Base-by-base conservation (phyloP, 2,329 filamentous ascomycete species). In the Iodosphaeria phyllophila region DNA sequence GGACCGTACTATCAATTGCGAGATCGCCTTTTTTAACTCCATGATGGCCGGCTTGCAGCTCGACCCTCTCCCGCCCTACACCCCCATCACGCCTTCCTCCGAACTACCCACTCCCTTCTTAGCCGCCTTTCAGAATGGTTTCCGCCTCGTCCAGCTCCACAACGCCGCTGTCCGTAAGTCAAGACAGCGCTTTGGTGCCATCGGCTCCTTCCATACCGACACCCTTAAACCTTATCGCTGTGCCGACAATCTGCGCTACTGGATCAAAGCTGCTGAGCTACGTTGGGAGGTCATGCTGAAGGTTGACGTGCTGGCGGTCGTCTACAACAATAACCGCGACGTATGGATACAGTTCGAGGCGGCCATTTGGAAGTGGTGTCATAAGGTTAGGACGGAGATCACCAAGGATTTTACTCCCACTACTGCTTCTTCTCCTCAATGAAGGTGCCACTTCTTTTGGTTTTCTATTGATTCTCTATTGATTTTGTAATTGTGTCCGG, bases 201-300 rank as follows among this genome's bases (percentile, higher is more conserved):
- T 98, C 43, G 82, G 80, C 29, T 65, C 66, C 7, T 93, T 76
- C 48, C 89, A 95, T 47, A 74, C 72, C n/a, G 83, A 98, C 47
- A 86, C 89, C 7, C 74, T 71, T 31, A 95, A 95, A 51, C 89
- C 89, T 0, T 98, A 98, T 47, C 75, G 89, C 24, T 74, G 74
- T 33, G 82, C 84, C 3, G 89, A 98, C 38, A 98, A 98, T 46
- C 60, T 98, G 32, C 70, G 83, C 20, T 98, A 77, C 57, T 98
- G 89, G 86, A 67, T 78, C 50, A 98, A 98, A 55, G 89, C 86
- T 2, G 83, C 84, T 6, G 84, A 98, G 52, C 60, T 95, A 30
- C 71, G 89, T 28, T 98, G 86, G 74, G 89, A 95, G 50, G 67
- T 84, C 19, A 65, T 77, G 36, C 58, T 95, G 25, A 68, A 74